These are phyloP conservation scores for Colletotrichum cuscutae DNA, from an alignment of 2,329 filamentous ascomycete species.

Conservation along the genomic window DNA sequence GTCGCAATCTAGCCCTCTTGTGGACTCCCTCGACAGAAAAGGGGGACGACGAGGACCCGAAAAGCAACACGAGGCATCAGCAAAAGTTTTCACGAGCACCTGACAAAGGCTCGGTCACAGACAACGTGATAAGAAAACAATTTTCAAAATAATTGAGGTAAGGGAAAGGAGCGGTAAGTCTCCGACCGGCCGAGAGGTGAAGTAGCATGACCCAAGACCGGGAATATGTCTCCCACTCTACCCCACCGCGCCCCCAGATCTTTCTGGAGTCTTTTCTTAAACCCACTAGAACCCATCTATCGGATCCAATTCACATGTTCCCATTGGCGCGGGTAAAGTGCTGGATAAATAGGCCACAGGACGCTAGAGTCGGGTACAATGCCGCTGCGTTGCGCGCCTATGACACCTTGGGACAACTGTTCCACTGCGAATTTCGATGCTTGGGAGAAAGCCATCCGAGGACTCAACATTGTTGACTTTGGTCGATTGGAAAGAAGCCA, in stretches of 20 bases:
- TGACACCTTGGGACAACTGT: slow-evolving; percentile 3
- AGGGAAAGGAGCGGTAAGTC: slow-evolving; percentile 25
- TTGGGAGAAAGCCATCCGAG: background rate
- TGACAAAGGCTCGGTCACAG: slow-evolving; percentile 1
- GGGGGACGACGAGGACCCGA: background rate
- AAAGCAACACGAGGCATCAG: background rate
- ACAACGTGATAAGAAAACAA: background rate
- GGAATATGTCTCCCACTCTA: background rate
- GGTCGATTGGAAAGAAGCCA: background rate
- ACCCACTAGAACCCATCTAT: slow-evolving; percentile 22
- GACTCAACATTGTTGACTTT: background rate
- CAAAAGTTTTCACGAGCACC: slow-evolving; percentile 13
- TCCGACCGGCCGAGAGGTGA: background rate
- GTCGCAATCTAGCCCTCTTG: background rate
- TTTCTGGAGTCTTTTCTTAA: background rate
- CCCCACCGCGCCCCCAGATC: slow-evolving; percentile 16
- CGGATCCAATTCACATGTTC: slow-evolving; percentile 10
- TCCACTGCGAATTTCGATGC: background rate
- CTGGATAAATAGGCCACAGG: slow-evolving; percentile 29
- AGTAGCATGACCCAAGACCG: slow-evolving; percentile 8
- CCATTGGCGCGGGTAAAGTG: slow-evolving; percentile 33
- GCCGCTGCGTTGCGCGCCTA: slow-evolving; percentile 34
- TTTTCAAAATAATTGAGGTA: background rate
- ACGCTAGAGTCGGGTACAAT: slow-evolving; percentile 24
- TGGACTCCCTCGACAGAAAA: slow-evolving; percentile 11